phyloP scores from a whole-genome alignment of 177 flowering plant species.

The Vitis hybrid region DNA sequence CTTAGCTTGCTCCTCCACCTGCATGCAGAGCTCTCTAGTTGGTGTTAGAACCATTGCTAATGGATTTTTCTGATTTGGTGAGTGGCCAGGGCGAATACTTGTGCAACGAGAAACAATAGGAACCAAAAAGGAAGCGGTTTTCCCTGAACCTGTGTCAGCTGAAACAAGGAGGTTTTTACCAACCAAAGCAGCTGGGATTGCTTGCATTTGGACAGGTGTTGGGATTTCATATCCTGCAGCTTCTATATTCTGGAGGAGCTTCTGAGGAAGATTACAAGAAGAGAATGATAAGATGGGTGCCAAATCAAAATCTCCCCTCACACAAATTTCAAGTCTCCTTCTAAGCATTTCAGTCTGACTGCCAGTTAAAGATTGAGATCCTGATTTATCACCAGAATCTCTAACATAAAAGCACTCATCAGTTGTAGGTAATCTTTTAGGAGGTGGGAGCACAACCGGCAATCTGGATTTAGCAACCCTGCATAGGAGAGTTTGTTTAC shows the following conservation, averaged over 20 bases:
- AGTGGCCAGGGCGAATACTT: constrained; percentile 23
- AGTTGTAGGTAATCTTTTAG: constrained; percentile 43
- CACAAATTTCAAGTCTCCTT: constrained; percentile 56
- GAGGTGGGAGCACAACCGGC: constrained; percentile 21
- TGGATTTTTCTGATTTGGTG: constrained; percentile 40
- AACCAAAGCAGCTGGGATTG: constrained; percentile 75
- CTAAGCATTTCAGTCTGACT: constrained; percentile 53
- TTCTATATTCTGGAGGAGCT: constrained; percentile 75
- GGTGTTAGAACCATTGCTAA: constrained; percentile 83
- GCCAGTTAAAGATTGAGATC: constrained; percentile 13
- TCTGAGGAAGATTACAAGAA: constrained; percentile 54
- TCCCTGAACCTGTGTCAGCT: constrained; percentile 92
- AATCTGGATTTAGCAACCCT: constrained; percentile 37
- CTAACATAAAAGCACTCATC: constrained; percentile 88
- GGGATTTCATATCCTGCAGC: constrained; percentile 75
- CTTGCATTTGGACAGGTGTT: constrained; percentile 96
- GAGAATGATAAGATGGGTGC: constrained; percentile 73
- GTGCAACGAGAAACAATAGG: constrained; percentile 69
- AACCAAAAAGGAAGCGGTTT: constrained; percentile 85
- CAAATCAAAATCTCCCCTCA: constrained; percentile 53
- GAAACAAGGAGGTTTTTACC: constrained; percentile 81
- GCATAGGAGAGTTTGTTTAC: constrained; percentile 51
- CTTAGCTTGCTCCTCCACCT: constrained; percentile 95
- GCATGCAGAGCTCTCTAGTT: constrained; percentile 87
- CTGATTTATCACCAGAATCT: constrained; percentile 33